Percentiles rank a stretch among this genome's conserved stretches.
phyloP scores from a whole-genome alignment of 116 monocot genomes.

The Iris pallida region DNA sequence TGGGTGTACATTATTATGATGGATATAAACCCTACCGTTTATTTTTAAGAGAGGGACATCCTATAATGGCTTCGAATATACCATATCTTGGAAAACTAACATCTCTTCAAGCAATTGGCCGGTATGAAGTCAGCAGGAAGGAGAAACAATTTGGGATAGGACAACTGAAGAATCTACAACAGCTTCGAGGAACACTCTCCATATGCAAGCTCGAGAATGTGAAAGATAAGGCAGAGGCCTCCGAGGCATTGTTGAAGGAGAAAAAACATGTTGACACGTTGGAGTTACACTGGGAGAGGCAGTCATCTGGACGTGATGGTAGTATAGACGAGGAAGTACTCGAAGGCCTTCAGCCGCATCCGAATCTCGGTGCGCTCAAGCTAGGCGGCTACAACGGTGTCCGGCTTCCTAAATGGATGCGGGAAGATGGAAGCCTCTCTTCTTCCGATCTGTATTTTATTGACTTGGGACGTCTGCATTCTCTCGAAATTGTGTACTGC shows the following conservation, averaged over 20 bases:
- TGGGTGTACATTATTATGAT: background rate
- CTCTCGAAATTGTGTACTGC: no score
- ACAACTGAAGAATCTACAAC: constrained; percentile 1
- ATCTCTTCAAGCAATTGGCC: background rate
- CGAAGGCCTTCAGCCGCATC: constrained; percentile 12
- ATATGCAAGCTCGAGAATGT: constrained; percentile 11
- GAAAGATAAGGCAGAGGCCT: background rate
- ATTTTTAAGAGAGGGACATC: no score
- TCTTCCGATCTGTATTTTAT: no score
- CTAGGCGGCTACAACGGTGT: constrained; percentile 6
- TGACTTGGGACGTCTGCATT: no score
- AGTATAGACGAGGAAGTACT: constrained; percentile 2
- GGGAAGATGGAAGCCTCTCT: no score
- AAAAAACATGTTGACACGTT: background rate
- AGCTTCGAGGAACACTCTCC: constrained; percentile 1
- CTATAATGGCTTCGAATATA: background rate
- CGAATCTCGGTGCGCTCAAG: background rate
- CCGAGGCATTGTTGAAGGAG: background rate
- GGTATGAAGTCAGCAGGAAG: background rate
- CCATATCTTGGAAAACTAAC: background rate
- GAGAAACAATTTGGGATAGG: background rate
- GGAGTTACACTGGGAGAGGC: no score
- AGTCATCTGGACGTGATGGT: no score
- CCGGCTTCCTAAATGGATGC: constrained; percentile 13
- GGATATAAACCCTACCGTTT: no score